Evolutionary conservation across 2,329 filamentous ascomycete genomes (phyloP).

Genomic region (Beauveria caledonica): DNA sequence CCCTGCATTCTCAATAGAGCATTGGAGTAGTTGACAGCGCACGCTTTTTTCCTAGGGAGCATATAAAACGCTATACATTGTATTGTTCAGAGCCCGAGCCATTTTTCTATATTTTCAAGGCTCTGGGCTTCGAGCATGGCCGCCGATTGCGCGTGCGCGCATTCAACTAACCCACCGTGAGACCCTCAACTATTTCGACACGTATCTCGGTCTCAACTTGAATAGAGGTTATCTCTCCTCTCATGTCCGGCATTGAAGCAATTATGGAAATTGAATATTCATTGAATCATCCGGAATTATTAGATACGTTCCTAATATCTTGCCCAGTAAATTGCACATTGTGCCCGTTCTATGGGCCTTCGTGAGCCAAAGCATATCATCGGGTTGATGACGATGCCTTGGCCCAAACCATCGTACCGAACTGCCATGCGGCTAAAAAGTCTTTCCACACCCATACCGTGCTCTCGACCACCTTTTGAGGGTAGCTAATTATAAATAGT

Average conservation of each 20-base stretch:
- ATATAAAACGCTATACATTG: background rate
- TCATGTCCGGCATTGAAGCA: no score
- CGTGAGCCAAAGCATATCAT: background rate
- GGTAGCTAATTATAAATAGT: background rate
- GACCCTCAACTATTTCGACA: no score
- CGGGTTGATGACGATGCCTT: background rate
- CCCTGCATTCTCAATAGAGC: background rate
- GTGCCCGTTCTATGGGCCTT: background rate
- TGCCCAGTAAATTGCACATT: background rate
- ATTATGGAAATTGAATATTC: background rate
- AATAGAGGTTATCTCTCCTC: no score
- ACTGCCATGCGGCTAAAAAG: background rate
- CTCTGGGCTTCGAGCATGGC: no score
- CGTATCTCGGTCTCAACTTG: no score
- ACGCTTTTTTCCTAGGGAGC: background rate
- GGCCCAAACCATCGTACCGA: background rate
- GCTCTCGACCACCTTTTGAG: slow-evolving; percentile 1
- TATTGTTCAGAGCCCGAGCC: no score
- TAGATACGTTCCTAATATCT: background rate
- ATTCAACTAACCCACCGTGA: no score
- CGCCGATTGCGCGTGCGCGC: no score
- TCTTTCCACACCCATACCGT: background rate
- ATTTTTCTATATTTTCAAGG: no score
- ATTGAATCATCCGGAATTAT: background rate
- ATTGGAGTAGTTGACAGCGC: background rate